Evolutionary conservation across 257 asterid species (phyloP), one percentile per base, ranked within the genome.

Genomic region (Solanum paucissectum): DNA sequence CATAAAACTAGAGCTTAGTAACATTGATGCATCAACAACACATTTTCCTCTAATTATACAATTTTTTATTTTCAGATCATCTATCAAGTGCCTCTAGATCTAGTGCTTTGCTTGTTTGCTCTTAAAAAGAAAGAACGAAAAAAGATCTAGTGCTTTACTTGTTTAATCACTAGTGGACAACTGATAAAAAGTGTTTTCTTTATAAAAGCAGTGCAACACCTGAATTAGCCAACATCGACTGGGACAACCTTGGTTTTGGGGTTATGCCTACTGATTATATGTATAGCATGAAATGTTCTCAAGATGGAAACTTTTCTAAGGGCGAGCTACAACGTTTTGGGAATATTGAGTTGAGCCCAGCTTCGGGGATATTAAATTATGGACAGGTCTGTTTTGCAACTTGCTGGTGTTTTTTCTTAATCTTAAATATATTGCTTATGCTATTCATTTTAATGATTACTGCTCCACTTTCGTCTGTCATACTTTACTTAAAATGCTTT

Each of bases 291-390:
- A 96, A 94, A 87, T 97, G 99, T 90, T 83, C 96, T 83, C 93
- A 89, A 90, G 98, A 94, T 3, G 98, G 93, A 77, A 77, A 83
- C 83, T 97, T 97, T 89, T 81, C 94, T 6, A 90, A 92, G 49
- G 99, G 98, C 32, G 98, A 94, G 88, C 91, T 97, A 72, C 94
- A 91, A 90, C 89, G 97, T 72, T 97, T 97, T 89, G 98, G 99
- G 87, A 97, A 97, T 93, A 94, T 96, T 83, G 98, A 96, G 93
- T 89, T 97, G 96, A 97, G 95, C 92, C 99, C 99, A 21, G 96
- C 97, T 85, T 91, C 99, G 66, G 98, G 99, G 46, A 89, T 96
- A 90, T 91, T 97, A 89, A 97, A 97, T 83, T 97, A 97, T n/a
- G 99, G 99, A 10, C 98, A 97, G 98, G 99, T 97, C 88, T 74